Evolutionary conservation across 805 yeast species (phyloP).

Genomic region (Saccharomycopsis vini): DNA sequence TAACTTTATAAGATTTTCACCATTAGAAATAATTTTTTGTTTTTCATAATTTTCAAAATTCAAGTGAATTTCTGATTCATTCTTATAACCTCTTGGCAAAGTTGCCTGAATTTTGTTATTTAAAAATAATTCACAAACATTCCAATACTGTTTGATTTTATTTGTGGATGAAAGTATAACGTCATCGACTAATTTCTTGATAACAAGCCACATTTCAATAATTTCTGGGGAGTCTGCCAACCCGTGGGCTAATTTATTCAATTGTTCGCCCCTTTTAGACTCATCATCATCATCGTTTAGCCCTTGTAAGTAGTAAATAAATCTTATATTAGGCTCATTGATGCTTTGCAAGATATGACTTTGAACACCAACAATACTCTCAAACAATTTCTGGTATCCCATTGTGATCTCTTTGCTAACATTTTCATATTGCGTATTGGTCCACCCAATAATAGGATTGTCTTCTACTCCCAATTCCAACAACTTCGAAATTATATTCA

Average conservation of each 20-base stretch:
- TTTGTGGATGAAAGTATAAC: conserved; percentile 29
- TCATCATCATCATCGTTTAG: conserved; percentile 8
- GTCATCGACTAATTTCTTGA: conserved; percentile 34
- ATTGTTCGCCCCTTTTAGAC: conserved; percentile 8
- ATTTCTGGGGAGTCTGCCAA: conserved; percentile 45
- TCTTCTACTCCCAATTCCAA: conserved; percentile 54
- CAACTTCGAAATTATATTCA: conserved; percentile 39
- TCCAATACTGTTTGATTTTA: conserved; percentile 44
- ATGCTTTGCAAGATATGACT: conserved; percentile 31
- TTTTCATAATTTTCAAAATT: conserved; percentile 36
- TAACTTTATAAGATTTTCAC: conserved; percentile 31
- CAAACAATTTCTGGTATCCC: conserved; percentile 33
- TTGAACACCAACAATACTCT: conserved; percentile 33
- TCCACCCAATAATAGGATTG: conserved; percentile 60
- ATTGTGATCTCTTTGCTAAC: conserved; percentile 33
- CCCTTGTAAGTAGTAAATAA: conserved; percentile 23
- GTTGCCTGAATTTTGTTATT: conserved; percentile 37
- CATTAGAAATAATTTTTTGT: conserved; percentile 30
- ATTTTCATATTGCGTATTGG: conserved; percentile 38
- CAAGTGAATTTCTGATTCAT: conserved; percentile 31
- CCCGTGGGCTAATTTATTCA: conserved; percentile 21
- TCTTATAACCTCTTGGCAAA: conserved; percentile 34
- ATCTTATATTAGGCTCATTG: conserved; percentile 28
- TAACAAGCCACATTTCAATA: conserved; percentile 50
- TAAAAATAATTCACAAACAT: conserved; percentile 44